A percentile compares a stretch with the other conserved stretches of the same genome.
Conservation (phyloP, 2,329 filamentous ascomycete species). For the Colletotrichum eremochloae region DNA sequence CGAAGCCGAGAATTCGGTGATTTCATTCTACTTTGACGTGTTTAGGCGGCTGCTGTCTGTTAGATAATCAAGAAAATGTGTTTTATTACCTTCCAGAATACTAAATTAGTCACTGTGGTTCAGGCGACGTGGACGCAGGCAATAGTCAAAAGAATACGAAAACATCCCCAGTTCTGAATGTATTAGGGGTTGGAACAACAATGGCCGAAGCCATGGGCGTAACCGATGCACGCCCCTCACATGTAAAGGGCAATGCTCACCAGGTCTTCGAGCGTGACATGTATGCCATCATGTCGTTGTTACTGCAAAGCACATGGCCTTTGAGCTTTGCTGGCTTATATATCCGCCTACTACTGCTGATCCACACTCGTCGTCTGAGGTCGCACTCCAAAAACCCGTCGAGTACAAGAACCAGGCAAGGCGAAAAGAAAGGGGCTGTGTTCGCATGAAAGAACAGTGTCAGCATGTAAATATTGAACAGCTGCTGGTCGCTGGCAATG, state of each 20-base stretch:
- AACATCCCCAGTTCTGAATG: not conserved
- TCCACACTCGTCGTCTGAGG: not conserved
- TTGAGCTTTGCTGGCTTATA: not conserved
- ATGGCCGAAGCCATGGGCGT: not conserved
- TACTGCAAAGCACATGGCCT: not conserved
- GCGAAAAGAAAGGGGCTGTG: not conserved
- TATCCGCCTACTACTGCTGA: not conserved
- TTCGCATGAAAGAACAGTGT: not conserved
- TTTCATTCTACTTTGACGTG: not conserved
- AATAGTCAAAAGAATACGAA: not conserved
- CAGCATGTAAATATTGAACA: not conserved
- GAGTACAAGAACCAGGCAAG: not conserved
- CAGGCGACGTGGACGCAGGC: not conserved
- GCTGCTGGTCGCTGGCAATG: not conserved
- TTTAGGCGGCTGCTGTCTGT: not conserved
- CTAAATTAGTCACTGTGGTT: not conserved
- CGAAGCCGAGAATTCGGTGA: not conserved
- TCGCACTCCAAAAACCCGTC: not conserved
- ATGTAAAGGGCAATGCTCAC: not conserved
- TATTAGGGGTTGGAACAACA: not conserved
- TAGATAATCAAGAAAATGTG: not conserved
- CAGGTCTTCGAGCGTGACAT: not conserved
- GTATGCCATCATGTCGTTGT: not conserved
- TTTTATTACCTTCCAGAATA: not conserved
- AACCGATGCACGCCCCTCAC: not conserved